Conservation (phyloP, 225 moss, liverwort and hornwort genomes). For the Bryum argenteum region DNA sequence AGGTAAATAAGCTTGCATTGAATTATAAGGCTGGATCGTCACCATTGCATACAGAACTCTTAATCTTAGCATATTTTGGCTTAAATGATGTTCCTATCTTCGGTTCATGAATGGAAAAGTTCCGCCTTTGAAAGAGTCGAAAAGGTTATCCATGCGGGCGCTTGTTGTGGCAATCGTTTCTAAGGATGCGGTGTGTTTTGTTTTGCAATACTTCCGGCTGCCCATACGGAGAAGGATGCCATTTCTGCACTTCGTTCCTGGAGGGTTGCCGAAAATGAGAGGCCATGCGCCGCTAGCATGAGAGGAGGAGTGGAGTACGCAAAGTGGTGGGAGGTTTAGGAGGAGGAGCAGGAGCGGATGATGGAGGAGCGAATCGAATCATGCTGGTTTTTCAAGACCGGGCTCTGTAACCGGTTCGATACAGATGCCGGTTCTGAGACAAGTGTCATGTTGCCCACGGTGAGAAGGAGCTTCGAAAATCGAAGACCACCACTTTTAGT, state of each 20-base stretch:
- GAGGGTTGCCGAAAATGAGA: conserved; percentile 70
- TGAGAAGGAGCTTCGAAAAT: conserved; percentile 91
- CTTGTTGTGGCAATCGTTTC: neutral
- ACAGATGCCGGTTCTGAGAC: conserved; percentile 93
- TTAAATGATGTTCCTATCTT: neutral
- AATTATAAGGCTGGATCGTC: conserved; percentile 12
- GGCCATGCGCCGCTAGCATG: conserved; percentile 62
- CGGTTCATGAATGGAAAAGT: neutral
- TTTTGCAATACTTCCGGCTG: conserved; percentile 93
- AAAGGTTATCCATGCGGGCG: neutral
- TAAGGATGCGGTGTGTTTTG: neutral
- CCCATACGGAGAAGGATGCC: conserved; percentile 98
- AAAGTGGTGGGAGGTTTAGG: conserved; percentile 89
- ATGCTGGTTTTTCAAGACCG: conserved; percentile 94
- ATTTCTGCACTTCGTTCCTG: conserved; percentile 90
- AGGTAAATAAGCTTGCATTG: conserved; percentile 58
- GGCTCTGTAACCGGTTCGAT: conserved; percentile 92
- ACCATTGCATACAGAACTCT: no score
- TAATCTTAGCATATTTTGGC: neutral
- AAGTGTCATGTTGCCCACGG: conserved; percentile 99
- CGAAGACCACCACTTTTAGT: conserved; percentile 33
- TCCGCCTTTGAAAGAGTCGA: neutral
- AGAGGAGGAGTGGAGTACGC: conserved; percentile 65
- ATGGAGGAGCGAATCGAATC: conserved; percentile 88
- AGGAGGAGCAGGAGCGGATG: conserved; percentile 65